phyloP scores from a whole-genome alignment of 106 monocot genomes.

The Iris macrosiphon region DNA sequence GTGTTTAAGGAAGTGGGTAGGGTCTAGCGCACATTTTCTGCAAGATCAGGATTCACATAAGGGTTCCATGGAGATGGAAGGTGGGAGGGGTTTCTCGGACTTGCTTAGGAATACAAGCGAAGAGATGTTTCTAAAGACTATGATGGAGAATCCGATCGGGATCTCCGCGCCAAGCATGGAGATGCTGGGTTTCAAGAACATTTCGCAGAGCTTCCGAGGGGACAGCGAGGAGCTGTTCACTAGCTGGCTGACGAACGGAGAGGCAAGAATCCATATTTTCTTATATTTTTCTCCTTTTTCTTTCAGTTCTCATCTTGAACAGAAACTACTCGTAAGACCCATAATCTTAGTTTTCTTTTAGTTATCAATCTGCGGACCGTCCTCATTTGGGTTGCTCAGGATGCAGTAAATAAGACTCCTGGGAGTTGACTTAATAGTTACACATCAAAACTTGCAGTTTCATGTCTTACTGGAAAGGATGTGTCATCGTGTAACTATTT shows the following conservation, averaged over 20 bases:
- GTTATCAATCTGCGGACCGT: too few species aligned
- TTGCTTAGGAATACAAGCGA: conserved; percentile 50
- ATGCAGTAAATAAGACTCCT: too few species aligned
- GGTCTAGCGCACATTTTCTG: background rate
- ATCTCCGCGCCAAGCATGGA: conserved; percentile 54
- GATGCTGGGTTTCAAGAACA: conserved; percentile 60
- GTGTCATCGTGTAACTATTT: too few species aligned
- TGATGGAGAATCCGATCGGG: conserved; percentile 54
- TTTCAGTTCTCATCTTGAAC: background rate
- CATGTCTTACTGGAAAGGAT: too few species aligned
- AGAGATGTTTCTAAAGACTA: conserved; percentile 44
- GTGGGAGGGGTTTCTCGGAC: conserved; percentile 48
- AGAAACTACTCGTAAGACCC: background rate
- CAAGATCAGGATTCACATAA: background rate
- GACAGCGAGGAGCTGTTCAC: conserved; percentile 71
- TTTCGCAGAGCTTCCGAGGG: conserved; percentile 37
- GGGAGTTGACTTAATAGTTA: too few species aligned
- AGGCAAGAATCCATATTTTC: conserved; percentile 35
- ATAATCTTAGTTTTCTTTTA: background rate
- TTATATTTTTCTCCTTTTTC: background rate
- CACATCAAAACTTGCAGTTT: too few species aligned
- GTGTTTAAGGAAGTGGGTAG: conserved; percentile 2
- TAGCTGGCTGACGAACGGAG: conserved; percentile 53
- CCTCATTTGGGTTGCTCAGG: too few species aligned
- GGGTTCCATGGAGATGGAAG: conserved; percentile 42